A percentile compares a stretch with the other conserved stretches of the same genome.
These are phyloP conservation scores for Pythium plurisporium DNA, from an alignment of 352 stramenopile species.

Conservation along the genomic window DNA sequence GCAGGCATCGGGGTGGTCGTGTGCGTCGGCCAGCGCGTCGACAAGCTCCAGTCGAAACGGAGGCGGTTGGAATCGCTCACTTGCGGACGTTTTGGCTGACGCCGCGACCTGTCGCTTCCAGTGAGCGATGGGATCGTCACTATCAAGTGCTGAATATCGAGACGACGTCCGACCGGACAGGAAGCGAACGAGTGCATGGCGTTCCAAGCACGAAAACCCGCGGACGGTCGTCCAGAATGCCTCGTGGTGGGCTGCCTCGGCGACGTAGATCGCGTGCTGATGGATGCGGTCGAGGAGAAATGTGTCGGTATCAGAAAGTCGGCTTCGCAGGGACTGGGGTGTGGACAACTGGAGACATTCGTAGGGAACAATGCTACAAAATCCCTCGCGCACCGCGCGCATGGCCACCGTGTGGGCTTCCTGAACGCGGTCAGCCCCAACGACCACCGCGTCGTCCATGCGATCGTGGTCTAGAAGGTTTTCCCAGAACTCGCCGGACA, in stretches of 20 bases:
- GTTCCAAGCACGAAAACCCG: conserved; percentile 45
- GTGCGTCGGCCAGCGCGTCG: conserved; percentile 34
- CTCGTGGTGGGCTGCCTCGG: conserved; percentile 23
- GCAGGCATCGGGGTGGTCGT: conserved; percentile 48
- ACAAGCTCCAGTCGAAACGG: conserved; percentile 46
- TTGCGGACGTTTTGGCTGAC: not conserved
- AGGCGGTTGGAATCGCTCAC: not conserved
- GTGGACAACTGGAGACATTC: conserved; percentile 42
- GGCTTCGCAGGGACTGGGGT: conserved; percentile 27
- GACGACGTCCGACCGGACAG: conserved; percentile 17
- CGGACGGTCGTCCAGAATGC: conserved; percentile 44
- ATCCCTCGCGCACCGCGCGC: conserved; percentile 42
- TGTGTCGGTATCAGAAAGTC: conserved; percentile 7
- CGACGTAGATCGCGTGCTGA: conserved; percentile 27
- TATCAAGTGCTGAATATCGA: not conserved
- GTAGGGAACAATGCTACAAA: conserved; percentile 48
- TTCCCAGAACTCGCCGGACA: conserved; percentile 43
- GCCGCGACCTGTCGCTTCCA: conserved; percentile 7
- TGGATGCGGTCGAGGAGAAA: conserved; percentile 23
- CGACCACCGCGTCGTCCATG: not conserved
- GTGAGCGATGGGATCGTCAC: conserved; percentile 7
- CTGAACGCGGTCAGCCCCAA: not conserved
- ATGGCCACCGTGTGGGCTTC: conserved; percentile 15
- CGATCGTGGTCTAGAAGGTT: not conserved
- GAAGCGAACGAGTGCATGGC: conserved; percentile 38